Evolutionary conservation across 2,329 filamentous ascomycete species (phyloP).

Genomic region (Calonectria multiphialidica): DNA sequence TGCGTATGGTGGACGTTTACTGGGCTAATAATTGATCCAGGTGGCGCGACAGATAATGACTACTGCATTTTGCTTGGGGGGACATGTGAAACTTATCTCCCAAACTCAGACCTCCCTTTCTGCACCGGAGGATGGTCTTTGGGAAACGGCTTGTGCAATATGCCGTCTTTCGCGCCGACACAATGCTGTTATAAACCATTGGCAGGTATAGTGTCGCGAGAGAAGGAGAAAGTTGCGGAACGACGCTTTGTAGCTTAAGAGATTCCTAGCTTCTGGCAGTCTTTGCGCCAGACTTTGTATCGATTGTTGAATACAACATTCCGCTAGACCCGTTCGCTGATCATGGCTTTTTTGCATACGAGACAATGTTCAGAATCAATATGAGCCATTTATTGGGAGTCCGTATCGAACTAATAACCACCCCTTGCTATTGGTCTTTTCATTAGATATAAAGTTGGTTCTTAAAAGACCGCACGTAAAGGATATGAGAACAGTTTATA

Average conservation of each 20-base stretch:
- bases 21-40: not conserved
- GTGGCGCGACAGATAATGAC: not conserved
- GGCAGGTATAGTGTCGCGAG: not conserved
- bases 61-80: not conserved
- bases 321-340: too few species aligned
- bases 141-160: not conserved
- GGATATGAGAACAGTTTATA: too few species aligned
- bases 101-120: not conserved
- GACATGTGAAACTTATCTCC: not conserved
- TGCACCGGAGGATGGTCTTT: not conserved
- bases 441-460: too few species aligned
- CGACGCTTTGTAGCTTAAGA: not conserved
- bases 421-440: too few species aligned
- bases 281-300: too few species aligned
- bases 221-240: not conserved
- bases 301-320: too few species aligned
- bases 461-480: too few species aligned
- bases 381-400: too few species aligned
- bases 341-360: too few species aligned
- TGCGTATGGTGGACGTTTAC: not conserved
- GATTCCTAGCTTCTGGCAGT: not conserved
- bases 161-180: not conserved
- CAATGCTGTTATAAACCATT: not conserved
- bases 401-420: too few species aligned
- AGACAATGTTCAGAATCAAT: too few species aligned